Percentiles rank a stretch among this genome's conserved stretches.
Conservation (phyloP, 805 yeast genomes). For the Yamadazyma philogaea region DNA sequence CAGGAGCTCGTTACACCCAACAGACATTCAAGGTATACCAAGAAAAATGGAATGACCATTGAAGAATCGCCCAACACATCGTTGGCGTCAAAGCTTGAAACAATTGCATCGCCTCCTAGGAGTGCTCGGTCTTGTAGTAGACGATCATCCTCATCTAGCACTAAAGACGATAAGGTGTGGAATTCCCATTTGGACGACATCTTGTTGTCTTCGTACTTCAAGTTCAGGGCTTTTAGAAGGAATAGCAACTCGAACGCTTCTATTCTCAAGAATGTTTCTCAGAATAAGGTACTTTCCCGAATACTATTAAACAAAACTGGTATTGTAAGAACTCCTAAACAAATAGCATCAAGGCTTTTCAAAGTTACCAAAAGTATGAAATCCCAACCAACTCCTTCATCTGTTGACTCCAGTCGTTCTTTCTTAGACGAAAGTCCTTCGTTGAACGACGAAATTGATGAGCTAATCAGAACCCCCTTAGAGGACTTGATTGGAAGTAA, state of each 20-base stretch:
- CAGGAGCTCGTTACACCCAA: constrained; percentile 32
- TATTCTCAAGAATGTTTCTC: constrained; percentile 32
- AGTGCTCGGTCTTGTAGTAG: constrained; percentile 6
- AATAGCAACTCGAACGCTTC: constrained; percentile 21
- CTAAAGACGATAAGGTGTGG: constrained; percentile 30
- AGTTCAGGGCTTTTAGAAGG: constrained; percentile 31
- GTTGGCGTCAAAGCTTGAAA: constrained; percentile 35
- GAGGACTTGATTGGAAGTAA: constrained; percentile 20
- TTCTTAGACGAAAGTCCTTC: constrained; percentile 12
- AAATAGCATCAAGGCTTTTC: constrained; percentile 32
- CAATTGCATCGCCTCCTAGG: constrained; percentile 19
- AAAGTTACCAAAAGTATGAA: constrained; percentile 21
- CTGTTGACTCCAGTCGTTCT: constrained; percentile 7
- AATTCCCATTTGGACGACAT: constrained; percentile 32
- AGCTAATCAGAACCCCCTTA: constrained; percentile 27
- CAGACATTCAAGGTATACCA: constrained; percentile 18
- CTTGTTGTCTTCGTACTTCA: constrained; percentile 32
- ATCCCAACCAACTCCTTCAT: constrained; percentile 2
- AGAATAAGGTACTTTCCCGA: constrained; percentile 39
- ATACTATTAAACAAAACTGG: constrained; percentile 39
- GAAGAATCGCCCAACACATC: constrained; percentile 33
- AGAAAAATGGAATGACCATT: constrained; percentile 17
- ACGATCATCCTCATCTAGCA: constrained; percentile 5
- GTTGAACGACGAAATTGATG: constrained; percentile 22
- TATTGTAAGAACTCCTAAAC: constrained; percentile 34